phyloP scores from a whole-genome alignment of 2,329 filamentous ascomycete genomes.

The Graphilbum ipis-grandicollis region DNA sequence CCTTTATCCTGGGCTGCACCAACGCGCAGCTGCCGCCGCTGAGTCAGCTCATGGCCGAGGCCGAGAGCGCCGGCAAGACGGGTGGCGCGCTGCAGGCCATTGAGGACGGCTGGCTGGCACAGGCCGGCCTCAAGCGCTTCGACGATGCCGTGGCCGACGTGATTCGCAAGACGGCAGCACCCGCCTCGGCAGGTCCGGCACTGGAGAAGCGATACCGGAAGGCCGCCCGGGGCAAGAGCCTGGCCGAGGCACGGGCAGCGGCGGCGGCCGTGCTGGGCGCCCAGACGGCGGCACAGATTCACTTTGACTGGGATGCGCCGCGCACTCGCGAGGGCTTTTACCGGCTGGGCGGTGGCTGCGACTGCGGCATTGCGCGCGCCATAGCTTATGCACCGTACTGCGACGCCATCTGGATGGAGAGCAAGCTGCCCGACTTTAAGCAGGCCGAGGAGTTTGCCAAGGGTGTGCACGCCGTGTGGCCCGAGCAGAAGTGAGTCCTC shows the following conservation, averaged over 20 bases:
- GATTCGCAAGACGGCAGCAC: conserved; percentile 27
- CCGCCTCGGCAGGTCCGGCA: conserved; percentile 40
- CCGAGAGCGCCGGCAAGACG: conserved; percentile 64
- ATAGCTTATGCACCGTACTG: conserved; percentile 84
- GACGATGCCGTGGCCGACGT: conserved; percentile 73
- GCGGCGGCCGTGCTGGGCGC: conserved; percentile 61
- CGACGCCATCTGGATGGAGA: conserved; percentile 99
- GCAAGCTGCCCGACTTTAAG: conserved; percentile 77
- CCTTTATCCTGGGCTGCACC: conserved; percentile 79
- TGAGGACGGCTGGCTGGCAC: conserved; percentile 70
- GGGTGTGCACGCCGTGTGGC: conserved; percentile 86
- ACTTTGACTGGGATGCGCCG: conserved; percentile 91
- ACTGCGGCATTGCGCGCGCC: conserved; percentile 80
- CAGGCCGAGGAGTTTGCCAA: conserved; percentile 89
- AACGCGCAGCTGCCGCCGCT: conserved; percentile 73
- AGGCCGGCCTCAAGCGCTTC: conserved; percentile 75
- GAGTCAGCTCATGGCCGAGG: conserved; percentile 77
- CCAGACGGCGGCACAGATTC: conserved; percentile 54
- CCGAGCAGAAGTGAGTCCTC: conserved; percentile 72
- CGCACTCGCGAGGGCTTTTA: conserved; percentile 92
- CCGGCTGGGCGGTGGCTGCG: conserved; percentile 76
- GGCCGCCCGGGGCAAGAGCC: conserved; percentile 67
- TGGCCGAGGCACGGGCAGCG: conserved; percentile 62
- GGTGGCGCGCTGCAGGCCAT: conserved; percentile 74
- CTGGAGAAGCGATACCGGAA: conserved; percentile 47